Conservation (phyloP, 1,284 basidiomycete species). For the Cutaneotrichosporon sp. region DNA sequence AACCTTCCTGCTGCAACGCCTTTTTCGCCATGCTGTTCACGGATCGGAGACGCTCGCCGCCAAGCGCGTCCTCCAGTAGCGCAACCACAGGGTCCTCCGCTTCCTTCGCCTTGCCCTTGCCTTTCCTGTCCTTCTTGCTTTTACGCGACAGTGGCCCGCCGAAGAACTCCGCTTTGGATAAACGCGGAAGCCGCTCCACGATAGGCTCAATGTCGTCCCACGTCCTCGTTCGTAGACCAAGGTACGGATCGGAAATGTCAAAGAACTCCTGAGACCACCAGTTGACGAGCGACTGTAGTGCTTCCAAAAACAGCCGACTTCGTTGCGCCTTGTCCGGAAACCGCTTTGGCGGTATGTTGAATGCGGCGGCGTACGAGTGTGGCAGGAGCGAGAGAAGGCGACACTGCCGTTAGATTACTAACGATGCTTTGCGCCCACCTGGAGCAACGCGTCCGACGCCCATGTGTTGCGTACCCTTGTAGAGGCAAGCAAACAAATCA, state of each 20-base stretch:
- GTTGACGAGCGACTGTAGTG: constrained; percentile 63
- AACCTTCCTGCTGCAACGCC: constrained; percentile 70
- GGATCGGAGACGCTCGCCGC: constrained; percentile 65
- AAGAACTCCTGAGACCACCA: constrained; percentile 76
- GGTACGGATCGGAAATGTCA: constrained; percentile 52
- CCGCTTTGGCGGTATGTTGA: constrained; percentile 76
- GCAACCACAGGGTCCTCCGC: constrained; percentile 29
- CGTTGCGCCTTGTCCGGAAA: constrained; percentile 72
- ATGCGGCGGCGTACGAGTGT: constrained; percentile 67
- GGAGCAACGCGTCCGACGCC: constrained; percentile 75
- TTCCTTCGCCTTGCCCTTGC: constrained; percentile 42
- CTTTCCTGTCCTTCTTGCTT: constrained; percentile 33
- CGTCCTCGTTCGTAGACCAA: constrained; percentile 60
- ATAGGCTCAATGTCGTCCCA: constrained; percentile 58
- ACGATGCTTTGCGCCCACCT: constrained; percentile 54
- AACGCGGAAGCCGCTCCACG: constrained; percentile 35
- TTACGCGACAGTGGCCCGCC: constrained; percentile 6
- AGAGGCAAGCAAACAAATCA: constrained; percentile 69
- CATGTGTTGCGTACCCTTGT: constrained; percentile 73
- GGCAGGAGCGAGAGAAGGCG: constrained; percentile 79
- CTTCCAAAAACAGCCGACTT: constrained; percentile 76
- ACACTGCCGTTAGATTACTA: constrained; percentile 28
- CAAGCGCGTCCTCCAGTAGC: constrained; percentile 47
- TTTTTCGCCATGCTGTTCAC: constrained; percentile 86
- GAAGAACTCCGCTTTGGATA: constrained; percentile 26